Percentiles rank a stretch among this genome's conserved stretches.
Evolutionary conservation across 129 eudicot species (phyloP).

Genomic region (Gnaphalium uliginosum): DNA sequence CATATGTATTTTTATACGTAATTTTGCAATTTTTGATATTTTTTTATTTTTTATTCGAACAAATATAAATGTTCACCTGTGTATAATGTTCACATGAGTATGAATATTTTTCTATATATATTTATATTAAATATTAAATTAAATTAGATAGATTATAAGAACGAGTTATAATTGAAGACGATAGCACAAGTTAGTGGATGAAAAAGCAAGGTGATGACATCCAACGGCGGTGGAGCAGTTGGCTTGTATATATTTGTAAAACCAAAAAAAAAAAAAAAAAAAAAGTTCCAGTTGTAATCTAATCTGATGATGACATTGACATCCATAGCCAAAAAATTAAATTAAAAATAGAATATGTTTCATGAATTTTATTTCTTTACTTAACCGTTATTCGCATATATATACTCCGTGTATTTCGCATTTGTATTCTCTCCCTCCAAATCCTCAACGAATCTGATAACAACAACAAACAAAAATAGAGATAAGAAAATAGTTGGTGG

Average conservation of each 20-base stretch:
- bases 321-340: background rate
- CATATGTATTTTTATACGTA: no score
- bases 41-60: no score
- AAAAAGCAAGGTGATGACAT: background rate
- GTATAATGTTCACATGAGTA: no score
- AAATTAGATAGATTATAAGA: background rate
- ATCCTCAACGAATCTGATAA: no score
- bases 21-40: no score
- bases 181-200: slow-evolving; percentile 10
- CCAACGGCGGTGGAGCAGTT: slow-evolving; percentile 34
- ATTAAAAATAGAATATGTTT: background rate
- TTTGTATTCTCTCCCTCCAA: no score
- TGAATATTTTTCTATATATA: no score
- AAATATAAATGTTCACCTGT: no score
- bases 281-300: background rate
- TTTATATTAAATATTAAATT: no score
- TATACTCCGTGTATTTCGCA: no score
- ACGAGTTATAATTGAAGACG: background rate
- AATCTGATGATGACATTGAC: background rate
- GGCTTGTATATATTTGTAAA: background rate
- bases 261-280: background rate
- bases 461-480: background rate
- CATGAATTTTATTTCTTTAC: no score
- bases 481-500: slow-evolving; percentile 5
- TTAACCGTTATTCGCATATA: no score